phyloP scores from a whole-genome alignment of 352 stramenopile species.

The Phytophthora rubi region DNA sequence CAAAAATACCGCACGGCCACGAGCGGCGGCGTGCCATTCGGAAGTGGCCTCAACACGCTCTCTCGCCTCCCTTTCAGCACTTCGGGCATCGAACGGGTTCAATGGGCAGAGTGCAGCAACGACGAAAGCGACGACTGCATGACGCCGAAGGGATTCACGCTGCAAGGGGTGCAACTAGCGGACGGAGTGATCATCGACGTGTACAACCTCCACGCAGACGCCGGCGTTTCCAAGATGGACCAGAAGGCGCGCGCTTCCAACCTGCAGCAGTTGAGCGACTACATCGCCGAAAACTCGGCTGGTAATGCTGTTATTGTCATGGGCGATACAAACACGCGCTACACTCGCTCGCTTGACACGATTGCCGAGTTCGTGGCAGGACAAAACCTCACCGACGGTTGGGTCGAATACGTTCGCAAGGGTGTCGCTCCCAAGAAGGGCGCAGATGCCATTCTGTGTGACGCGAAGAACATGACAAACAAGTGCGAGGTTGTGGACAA shows the following conservation, averaged over 20 bases:
- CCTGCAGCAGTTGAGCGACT: conserved; percentile 53
- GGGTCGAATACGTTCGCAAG: conserved; percentile 51
- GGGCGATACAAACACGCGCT: conserved; percentile 64
- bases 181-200: conserved; percentile 51
- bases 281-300: conserved; percentile 49
- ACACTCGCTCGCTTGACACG: conserved; percentile 52
- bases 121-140: conserved; percentile 57
- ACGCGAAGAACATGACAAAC: conserved; percentile 38
- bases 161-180: conserved; percentile 47
- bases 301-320: conserved; percentile 58
- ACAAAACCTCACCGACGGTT: conserved; percentile 50
- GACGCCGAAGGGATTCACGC: conserved; percentile 64
- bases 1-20: conserved; percentile 53
- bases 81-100: conserved; percentile 44
- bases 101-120: conserved; percentile 55
- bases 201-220: conserved; percentile 64
- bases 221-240: conserved; percentile 38
- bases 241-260: conserved; percentile 44
- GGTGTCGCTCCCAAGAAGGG: conserved; percentile 39
- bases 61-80: conserved; percentile 51
- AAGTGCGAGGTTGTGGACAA: conserved; percentile 67
- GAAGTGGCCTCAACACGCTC: conserved; percentile 58
- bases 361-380: conserved; percentile 38
- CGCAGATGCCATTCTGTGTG: conserved; percentile 46
- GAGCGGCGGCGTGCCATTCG: conserved; percentile 52